A percentile compares a stretch with the other conserved stretches of the same genome.
phyloP scores from a whole-genome alignment of 2,329 filamentous ascomycete genomes.

The Penicillium glabrum region DNA sequence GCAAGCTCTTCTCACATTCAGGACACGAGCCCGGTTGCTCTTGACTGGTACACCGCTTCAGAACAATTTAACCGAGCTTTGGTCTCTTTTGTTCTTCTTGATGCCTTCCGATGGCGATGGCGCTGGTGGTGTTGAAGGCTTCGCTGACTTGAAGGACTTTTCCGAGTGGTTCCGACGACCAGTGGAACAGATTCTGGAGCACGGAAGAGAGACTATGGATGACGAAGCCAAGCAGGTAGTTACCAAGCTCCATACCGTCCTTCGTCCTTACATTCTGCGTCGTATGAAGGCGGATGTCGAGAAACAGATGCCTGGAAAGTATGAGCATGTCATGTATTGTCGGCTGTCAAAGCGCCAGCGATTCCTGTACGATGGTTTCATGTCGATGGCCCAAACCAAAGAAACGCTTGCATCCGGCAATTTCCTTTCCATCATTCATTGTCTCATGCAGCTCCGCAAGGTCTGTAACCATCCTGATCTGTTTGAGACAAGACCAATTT shows the following conservation, averaged over 20 bases:
- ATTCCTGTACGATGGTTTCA: slow-evolving; percentile 94
- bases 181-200: slow-evolving; percentile 93
- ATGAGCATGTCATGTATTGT: slow-evolving; percentile 95
- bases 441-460: slow-evolving; percentile 93
- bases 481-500: slow-evolving; percentile 93
- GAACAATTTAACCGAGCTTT: slow-evolving; percentile 94
- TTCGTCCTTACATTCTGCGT: slow-evolving; percentile 87
- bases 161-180: slow-evolving; percentile 94
- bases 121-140: slow-evolving; percentile 80
- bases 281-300: slow-evolving; percentile 95
- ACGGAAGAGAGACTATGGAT: slow-evolving; percentile 89
- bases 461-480: slow-evolving; percentile 98
- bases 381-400: slow-evolving; percentile 84
- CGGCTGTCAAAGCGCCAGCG: slow-evolving; percentile 92
- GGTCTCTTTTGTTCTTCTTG: slow-evolving; percentile 94
- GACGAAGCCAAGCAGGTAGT: slow-evolving; percentile 91
- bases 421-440: slow-evolving; percentile 97
- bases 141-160: slow-evolving; percentile 93
- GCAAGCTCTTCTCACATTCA: slow-evolving; percentile 93
- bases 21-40: slow-evolving; percentile 81
- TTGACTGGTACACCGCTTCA: slow-evolving; percentile 94
- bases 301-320: slow-evolving; percentile 98
- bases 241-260: slow-evolving; percentile 86
- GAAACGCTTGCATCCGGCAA: slow-evolving; percentile 89
- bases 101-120: slow-evolving; percentile 78